Conservation (phyloP, 768 basidiomycete species). For the Hygrophorus pudorinus region DNA sequence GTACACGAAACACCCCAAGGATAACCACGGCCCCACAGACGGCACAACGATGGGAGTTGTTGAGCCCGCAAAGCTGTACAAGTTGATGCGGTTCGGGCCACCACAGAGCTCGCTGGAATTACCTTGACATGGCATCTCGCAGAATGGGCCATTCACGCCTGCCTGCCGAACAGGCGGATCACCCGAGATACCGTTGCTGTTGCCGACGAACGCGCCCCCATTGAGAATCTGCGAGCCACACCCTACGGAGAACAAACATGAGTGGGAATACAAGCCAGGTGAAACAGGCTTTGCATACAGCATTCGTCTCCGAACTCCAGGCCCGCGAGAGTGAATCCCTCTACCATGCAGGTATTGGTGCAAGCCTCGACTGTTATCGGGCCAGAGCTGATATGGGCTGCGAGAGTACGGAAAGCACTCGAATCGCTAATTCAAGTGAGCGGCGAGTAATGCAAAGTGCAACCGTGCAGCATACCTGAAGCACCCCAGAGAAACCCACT, state of each 20-base stretch:
- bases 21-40: too few species aligned
- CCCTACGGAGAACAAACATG: neutral
- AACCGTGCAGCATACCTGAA: too few species aligned
- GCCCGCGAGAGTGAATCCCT: constrained; percentile 31
- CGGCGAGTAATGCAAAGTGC: too few species aligned
- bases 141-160: too few species aligned
- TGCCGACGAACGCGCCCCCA: too few species aligned
- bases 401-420: neutral
- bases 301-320: constrained; percentile 23
- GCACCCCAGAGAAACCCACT: too few species aligned
- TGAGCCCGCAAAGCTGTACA: constrained; percentile 3
- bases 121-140: constrained; percentile 7
- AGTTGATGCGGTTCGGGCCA: constrained; percentile 7
- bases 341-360: constrained; percentile 27
- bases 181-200: too few species aligned
- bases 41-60: too few species aligned
- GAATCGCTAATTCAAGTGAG: too few species aligned
- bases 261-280: neutral
- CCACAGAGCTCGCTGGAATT: constrained; percentile 13
- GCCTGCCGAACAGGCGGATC: too few species aligned
- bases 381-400: neutral
- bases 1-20: too few species aligned
- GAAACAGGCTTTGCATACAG: neutral
- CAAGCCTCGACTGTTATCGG: constrained; percentile 29
- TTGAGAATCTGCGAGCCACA: too few species aligned